Conservation (phyloP, 2,329 filamentous ascomycete species). For the Pseudogymnoascus sp. region DNA sequence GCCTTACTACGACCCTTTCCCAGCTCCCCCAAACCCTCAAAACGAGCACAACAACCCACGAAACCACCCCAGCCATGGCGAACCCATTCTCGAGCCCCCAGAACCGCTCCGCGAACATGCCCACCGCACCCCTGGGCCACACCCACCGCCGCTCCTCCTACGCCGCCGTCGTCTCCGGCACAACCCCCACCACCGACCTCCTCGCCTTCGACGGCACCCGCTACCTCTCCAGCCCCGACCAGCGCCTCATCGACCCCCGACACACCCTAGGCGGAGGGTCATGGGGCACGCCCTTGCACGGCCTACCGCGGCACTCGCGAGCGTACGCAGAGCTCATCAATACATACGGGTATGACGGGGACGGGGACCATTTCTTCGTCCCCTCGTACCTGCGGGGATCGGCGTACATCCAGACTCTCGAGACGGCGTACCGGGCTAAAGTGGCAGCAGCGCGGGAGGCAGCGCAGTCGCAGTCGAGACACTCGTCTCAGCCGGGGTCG, state of each 20-base stretch:
- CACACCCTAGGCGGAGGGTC: constrained; percentile 10
- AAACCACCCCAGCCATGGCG: neutral
- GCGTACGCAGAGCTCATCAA: constrained; percentile 26
- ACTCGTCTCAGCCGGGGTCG: constrained; percentile 37
- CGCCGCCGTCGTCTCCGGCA: constrained; percentile 50
- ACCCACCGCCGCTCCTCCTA: constrained; percentile 48
- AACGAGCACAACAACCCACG: neutral
- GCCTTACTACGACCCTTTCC: neutral
- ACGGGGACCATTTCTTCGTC: constrained; percentile 54
- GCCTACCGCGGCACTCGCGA: constrained; percentile 26
- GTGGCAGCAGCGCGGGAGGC: constrained; percentile 38
- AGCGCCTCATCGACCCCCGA: constrained; percentile 1
- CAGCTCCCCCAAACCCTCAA: neutral
- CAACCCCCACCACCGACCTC: constrained; percentile 25
- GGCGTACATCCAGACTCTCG: constrained; percentile 66
- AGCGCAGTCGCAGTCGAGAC: constrained; percentile 31
- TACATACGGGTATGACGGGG: constrained; percentile 20
- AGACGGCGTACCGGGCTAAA: constrained; percentile 59
- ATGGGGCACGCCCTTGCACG: constrained; percentile 22
- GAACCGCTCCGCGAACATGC: constrained; percentile 16
- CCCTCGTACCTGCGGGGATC: constrained; percentile 78
- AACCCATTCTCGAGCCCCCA: neutral
- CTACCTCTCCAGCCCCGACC: constrained; percentile 12
- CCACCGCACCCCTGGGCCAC: constrained; percentile 29
- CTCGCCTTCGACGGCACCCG: constrained; percentile 20